phyloP scores from a whole-genome alignment of 495 filamentous ascomycete genomes.

The Lasiosphaeria hispida region DNA sequence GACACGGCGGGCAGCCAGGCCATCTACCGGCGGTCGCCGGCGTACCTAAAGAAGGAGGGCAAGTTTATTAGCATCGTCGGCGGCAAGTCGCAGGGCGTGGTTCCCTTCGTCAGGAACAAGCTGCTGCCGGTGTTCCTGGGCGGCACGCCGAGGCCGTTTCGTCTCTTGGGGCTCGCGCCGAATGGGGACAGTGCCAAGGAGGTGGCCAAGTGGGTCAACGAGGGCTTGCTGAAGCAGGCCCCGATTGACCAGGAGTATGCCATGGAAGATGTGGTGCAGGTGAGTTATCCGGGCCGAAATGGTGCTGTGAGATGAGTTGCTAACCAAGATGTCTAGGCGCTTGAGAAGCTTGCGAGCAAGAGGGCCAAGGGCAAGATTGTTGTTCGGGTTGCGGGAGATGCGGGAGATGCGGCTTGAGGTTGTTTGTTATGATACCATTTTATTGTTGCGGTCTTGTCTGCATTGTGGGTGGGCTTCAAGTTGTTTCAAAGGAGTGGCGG shows the following conservation, averaged over 20 bases:
- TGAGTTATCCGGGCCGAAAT: conserved; percentile 10
- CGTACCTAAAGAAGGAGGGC: conserved; percentile 37
- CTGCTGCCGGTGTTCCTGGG: conserved; percentile 36
- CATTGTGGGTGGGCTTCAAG: too few species aligned
- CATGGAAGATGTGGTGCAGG: conserved; percentile 33
- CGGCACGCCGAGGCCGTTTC: conserved; percentile 36
- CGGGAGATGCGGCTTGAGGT: neutral
- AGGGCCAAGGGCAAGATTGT: conserved; percentile 41
- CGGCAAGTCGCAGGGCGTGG: conserved; percentile 27
- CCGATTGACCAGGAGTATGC: conserved; percentile 37
- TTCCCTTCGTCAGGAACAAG: conserved; percentile 32
- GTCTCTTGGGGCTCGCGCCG: conserved; percentile 33
- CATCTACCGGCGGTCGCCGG: conserved; percentile 30
- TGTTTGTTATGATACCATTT: neutral
- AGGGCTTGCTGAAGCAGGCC: conserved; percentile 31
- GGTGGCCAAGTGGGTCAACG: conserved; percentile 25
- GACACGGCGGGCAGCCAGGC: conserved; percentile 39
- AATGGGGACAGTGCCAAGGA: conserved; percentile 24
- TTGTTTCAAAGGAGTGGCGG: too few species aligned
- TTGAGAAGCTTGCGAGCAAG: conserved; percentile 33
- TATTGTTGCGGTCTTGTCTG: too few species aligned
- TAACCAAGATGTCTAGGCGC: conserved; percentile 20
- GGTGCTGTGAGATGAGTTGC: neutral
- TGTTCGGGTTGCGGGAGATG: conserved; percentile 29
- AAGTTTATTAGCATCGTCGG: conserved; percentile 39